A percentile compares a stretch with the other conserved stretches of the same genome.
Evolutionary conservation across 495 filamentous ascomycete species (phyloP).

Genomic region (Podospora sp.): DNA sequence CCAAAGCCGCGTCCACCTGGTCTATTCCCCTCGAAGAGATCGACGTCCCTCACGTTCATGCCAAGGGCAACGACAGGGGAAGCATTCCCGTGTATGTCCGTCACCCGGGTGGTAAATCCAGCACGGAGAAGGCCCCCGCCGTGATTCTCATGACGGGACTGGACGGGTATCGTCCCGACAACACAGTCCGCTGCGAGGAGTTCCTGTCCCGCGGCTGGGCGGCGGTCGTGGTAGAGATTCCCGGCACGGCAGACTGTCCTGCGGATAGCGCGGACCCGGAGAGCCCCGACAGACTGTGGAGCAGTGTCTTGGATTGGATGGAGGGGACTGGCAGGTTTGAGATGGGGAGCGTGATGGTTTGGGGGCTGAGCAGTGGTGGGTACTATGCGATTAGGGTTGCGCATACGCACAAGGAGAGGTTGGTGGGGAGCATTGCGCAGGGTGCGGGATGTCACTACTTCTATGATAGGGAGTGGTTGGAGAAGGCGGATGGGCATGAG

Average conservation of each 20-base stretch:
- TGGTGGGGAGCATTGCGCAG: constrained; percentile 67
- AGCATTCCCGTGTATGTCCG: constrained; percentile 69
- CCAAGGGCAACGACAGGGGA: constrained; percentile 51
- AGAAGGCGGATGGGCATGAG: constrained; percentile 69
- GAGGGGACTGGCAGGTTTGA: constrained; percentile 60
- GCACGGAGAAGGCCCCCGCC: constrained; percentile 49
- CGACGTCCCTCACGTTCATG: constrained; percentile 57
- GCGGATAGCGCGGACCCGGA: constrained; percentile 57
- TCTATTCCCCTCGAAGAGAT: constrained; percentile 59
- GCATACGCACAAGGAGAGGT: constrained; percentile 63
- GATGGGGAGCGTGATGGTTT: constrained; percentile 62
- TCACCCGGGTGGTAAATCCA: constrained; percentile 47
- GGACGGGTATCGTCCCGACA: constrained; percentile 79
- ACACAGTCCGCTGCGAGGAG: constrained; percentile 70
- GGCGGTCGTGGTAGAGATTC: constrained; percentile 69
- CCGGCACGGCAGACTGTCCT: constrained; percentile 78
- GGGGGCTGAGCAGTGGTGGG: constrained; percentile 74
- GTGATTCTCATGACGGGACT: constrained; percentile 75
- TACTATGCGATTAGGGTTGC: constrained; percentile 77
- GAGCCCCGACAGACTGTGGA: constrained; percentile 60
- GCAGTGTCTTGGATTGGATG: constrained; percentile 69
- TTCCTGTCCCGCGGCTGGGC: constrained; percentile 64
- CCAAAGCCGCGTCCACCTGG: constrained; percentile 61
- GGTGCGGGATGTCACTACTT: constrained; percentile 75
- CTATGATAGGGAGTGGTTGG: constrained; percentile 66